Evolutionary conservation across 495 filamentous ascomycete species (phyloP).

Genomic region (Bryoglossum gracile): DNA sequence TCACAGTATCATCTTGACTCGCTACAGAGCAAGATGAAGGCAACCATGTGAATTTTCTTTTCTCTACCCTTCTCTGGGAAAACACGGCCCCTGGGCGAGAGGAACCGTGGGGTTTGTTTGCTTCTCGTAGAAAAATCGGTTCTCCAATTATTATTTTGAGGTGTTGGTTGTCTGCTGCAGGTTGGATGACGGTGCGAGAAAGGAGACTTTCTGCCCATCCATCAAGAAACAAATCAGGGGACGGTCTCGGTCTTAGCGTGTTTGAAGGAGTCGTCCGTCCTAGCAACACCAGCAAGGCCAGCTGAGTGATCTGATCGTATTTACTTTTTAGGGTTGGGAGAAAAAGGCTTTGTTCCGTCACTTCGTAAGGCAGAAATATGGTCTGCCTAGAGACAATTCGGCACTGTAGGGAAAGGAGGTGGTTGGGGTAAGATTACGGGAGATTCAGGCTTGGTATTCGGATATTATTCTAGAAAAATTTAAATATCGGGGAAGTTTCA

Average conservation of each 20-base stretch:
- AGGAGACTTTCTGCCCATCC: too few species aligned
- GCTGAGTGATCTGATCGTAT: conserved; percentile 10
- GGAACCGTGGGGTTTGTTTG: conserved; percentile 6
- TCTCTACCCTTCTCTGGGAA: background rate
- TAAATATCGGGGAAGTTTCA: too few species aligned
- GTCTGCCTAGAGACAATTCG: too few species aligned
- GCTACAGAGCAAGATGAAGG: background rate
- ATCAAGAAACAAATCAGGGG: conserved; percentile 9
- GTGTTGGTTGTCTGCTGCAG: background rate
- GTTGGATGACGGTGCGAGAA: conserved; percentile 4
- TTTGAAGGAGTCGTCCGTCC: conserved; percentile 13
- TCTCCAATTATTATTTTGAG: background rate
- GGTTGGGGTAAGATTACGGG: too few species aligned
- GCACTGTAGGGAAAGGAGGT: too few species aligned
- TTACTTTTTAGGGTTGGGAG: background rate
- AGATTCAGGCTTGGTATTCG: too few species aligned
- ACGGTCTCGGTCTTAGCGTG: conserved; percentile 12
- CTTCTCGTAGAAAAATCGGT: conserved; percentile 5
- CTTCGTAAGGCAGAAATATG: too few species aligned
- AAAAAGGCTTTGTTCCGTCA: background rate
- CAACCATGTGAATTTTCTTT: too few species aligned
- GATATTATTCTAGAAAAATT: too few species aligned
- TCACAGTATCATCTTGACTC: conserved; percentile 15
- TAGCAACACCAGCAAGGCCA: background rate
- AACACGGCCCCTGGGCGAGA: background rate